Evolutionary conservation across 2,329 filamentous ascomycete species (phyloP), one percentile per base, ranked within the genome.

Genomic region (Didymella pinodella): DNA sequence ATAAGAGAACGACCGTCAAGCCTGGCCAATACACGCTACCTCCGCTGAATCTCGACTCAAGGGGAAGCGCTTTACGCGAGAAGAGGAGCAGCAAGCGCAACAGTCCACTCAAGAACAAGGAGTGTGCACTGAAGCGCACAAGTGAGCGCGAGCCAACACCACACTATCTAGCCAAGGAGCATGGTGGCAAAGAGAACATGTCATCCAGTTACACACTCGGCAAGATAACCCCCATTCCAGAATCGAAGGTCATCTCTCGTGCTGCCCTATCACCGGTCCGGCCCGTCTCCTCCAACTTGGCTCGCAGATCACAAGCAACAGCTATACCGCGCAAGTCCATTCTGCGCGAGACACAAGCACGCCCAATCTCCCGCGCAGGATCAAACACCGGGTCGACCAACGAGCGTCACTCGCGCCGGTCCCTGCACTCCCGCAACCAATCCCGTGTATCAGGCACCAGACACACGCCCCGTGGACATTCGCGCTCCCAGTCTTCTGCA

Each of bases 121-220:
- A 48, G 12, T 59, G 60, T 46, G 62, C 68, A n/a, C 26, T 67
- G 41, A 73, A 71, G 32, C 67, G 64, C 8, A 65, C 62, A 14
- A 72, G 62, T 50, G 63, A 71, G 54, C 66, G 69, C 34, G 70
- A 75, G 31, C 65, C 69, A 4, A 73, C 70, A 10, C 69, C 70
- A 16, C 71, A 65, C 43, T 64, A 67, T 36, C 51, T 66, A 7
- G 48, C 57, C 2, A 55, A 57, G 12, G 69, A 75, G 43, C 71
- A 74, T 40, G 65, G 69, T n/a, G 73, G 71, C 1, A 75, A 74
- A 44, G 73, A 75, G 47, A 74, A 75, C 54, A 48, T 63, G 18
- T 67, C 68, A 8, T 71, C 70, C 11, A 64, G 59, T 2, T 69
- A 73, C 54, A 69, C 47, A 25, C 48, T 72, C 5, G 52, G 58